Conservation (phyloP, 2,329 filamentous ascomycete genomes). For the Sclerotinia glacialis region DNA sequence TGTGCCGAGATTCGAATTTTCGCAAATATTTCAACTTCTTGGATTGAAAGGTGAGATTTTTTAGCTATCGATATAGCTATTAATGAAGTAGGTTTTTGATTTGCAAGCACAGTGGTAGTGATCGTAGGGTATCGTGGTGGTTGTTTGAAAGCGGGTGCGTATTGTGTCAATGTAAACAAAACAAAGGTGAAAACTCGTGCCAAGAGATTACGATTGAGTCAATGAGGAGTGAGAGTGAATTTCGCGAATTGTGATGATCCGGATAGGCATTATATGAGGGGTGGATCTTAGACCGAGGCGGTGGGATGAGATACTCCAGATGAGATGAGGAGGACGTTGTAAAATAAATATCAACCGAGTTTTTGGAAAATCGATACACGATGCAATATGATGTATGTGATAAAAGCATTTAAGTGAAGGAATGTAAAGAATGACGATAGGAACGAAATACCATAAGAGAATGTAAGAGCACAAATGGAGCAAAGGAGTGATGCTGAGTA, state of each 20-base stretch:
- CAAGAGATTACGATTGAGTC: slow-evolving; percentile 3
- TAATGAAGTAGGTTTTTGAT: background rate
- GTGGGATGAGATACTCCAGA: slow-evolving; percentile 5
- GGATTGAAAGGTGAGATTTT: background rate
- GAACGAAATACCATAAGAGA: slow-evolving; percentile 12
- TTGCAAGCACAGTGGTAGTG: background rate
- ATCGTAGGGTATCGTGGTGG: background rate
- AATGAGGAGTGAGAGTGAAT: slow-evolving; percentile 13
- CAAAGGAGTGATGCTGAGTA: slow-evolving; percentile 7
- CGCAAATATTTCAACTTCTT: background rate
- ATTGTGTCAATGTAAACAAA: slow-evolving; percentile 8
- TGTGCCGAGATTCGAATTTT: background rate
- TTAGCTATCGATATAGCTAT: background rate
- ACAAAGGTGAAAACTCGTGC: background rate
- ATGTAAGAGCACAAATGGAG: slow-evolving; percentile 8
- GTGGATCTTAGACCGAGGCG: background rate
- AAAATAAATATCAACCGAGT: slow-evolving; percentile 11
- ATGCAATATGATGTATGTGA: background rate
- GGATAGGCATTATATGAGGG: slow-evolving; percentile 15
- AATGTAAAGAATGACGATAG: slow-evolving; percentile 7
- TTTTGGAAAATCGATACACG: background rate
- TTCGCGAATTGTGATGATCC: slow-evolving; percentile 5
- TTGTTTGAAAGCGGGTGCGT: background rate
- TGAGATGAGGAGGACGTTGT: slow-evolving; percentile 7
- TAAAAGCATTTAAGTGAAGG: slow-evolving; percentile 7